Base-by-base conservation (phyloP, 768 basidiomycete genomes). In the Mycena vitilis region DNA sequence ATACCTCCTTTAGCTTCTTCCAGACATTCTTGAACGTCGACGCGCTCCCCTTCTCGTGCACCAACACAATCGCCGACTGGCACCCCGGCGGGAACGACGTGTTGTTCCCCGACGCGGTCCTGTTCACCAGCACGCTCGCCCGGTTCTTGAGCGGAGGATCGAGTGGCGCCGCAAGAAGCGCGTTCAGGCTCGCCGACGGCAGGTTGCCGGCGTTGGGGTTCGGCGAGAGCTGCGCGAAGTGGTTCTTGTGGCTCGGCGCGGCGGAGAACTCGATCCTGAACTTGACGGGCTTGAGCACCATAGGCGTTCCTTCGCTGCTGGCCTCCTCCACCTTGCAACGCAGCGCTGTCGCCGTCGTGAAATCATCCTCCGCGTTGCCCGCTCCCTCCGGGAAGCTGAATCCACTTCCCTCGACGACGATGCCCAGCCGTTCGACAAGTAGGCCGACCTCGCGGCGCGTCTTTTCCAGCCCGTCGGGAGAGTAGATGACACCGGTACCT, bases 41-140 rank as follows among this genome's bases (percentile, higher is more conserved):
- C 75, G 92, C 85, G 8, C 95, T 94, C 30, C 96, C 96, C 79
- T 95, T 98, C 83, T 98, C 96, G 71, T 94, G 90, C 25, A 93
- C 86, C 73, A 99, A 81, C 62, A 90, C 89, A 68, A 96, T 86
- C 49, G 88, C 89, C 49, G 92, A 93, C 63, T 75, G 68, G 71
- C 80, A 81, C 2, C 82, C 84, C 15, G 77, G 75, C 15, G 84
- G 82, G 48, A 82, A 76, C 60, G 65, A 71, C 34, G 74, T 62
- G 59, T 71, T 62, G 59, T 71, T 66, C 18, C 76, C 73, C 56
- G 73, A 69, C 34, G 66, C 61, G 15, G 74, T 65, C 47, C 67
- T 71, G 60, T 65, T 74, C 68, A 75, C 66, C 63, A 75, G 57
- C 56, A 73, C 67, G 59, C 77, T 75, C 69, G 70, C 63, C 65